Percentiles rank a stretch among this genome's conserved stretches.
Evolutionary conservation across 2,329 filamentous ascomycete genomes (phyloP).

Genomic region (Basipetospora chlamydospora): DNA sequence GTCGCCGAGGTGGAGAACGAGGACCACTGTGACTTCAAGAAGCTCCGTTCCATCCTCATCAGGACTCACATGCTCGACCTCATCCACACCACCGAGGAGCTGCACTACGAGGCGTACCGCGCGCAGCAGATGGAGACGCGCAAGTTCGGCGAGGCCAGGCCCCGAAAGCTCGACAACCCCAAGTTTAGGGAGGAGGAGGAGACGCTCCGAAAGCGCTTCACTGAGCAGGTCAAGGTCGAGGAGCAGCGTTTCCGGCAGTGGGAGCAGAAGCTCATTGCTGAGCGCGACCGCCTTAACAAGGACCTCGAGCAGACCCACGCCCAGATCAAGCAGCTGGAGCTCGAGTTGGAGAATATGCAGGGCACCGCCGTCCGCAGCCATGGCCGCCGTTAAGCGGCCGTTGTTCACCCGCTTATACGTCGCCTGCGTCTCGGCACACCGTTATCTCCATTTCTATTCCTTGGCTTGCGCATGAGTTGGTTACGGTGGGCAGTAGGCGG

Average conservation of each 20-base stretch:
- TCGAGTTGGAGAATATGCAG: constrained; percentile 87
- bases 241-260: constrained; percentile 98
- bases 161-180: constrained; percentile 97
- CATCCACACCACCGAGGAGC: constrained; percentile 98
- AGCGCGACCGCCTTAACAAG: constrained; percentile 99
- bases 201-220: constrained; percentile 95
- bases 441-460: too few relatives aligned
- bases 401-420: too few relatives aligned
- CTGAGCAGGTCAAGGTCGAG: constrained; percentile 99
- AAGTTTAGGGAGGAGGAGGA: constrained; percentile 99
- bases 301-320: constrained; percentile 96
- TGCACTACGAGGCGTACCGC: constrained; percentile 98
- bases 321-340: constrained; percentile 80
- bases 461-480: too few relatives aligned
- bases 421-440: too few relatives aligned
- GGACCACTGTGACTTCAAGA: constrained; percentile 99
- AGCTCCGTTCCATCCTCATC: constrained; percentile 96
- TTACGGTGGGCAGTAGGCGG: too few relatives aligned
- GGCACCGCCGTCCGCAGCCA: constrained; percentile 80
- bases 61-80: constrained; percentile 99
- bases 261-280: constrained; percentile 99
- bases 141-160: constrained; percentile 96
- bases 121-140: constrained; percentile 99
- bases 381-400: constrained; percentile 74
- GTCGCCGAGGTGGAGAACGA: constrained; percentile 99